These are phyloP conservation scores for Trichosanthes cucumerina DNA, from an alignment of 306 rosid genomes.

Conservation along the genomic window DNA sequence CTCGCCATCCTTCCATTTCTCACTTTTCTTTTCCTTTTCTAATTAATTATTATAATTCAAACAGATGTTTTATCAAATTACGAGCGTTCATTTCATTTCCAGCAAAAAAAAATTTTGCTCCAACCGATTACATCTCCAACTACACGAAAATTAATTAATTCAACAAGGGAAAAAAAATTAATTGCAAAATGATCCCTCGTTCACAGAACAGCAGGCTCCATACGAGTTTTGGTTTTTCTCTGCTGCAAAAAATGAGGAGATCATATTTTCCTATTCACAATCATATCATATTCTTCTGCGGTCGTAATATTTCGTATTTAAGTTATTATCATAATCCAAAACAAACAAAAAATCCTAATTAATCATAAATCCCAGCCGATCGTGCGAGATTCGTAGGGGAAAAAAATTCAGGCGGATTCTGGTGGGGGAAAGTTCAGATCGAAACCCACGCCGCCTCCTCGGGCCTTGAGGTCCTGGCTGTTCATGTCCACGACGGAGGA, in stretches of 20 bases:
- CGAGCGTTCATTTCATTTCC: not conserved
- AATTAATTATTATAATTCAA: too few relatives aligned
- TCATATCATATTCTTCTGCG: not conserved
- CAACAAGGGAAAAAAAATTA: too few relatives aligned
- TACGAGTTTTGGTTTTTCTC: not conserved
- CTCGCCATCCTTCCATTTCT: not conserved
- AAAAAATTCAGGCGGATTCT: slow-evolving; percentile 23
- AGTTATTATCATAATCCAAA: not conserved
- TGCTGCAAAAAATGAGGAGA: slow-evolving; percentile 26
- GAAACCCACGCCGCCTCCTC: slow-evolving; percentile 10
- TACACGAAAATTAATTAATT: not conserved
- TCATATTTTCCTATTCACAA: slow-evolving; percentile 26
- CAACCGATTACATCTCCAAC: slow-evolving; percentile 11
- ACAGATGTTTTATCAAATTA: not conserved
- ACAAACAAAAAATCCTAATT: not conserved
- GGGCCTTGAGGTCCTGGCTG: slow-evolving; percentile 17
- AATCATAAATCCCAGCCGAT: slow-evolving; percentile 7
- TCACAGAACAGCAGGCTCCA: slow-evolving; percentile 15
- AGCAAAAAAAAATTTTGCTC: slow-evolving; percentile 4
- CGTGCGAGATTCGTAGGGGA: not conserved
- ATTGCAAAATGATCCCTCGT: slow-evolving; percentile 11
- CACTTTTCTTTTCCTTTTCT: not conserved
- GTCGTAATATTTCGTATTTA: not conserved
- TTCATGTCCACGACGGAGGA: slow-evolving; percentile 31
- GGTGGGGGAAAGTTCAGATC: slow-evolving; percentile 40